Evolutionary conservation across 2,329 filamentous ascomycete species (phyloP), one percentile per base, ranked within the genome.

Genomic region (Hymenoscyphus infarciens): DNA sequence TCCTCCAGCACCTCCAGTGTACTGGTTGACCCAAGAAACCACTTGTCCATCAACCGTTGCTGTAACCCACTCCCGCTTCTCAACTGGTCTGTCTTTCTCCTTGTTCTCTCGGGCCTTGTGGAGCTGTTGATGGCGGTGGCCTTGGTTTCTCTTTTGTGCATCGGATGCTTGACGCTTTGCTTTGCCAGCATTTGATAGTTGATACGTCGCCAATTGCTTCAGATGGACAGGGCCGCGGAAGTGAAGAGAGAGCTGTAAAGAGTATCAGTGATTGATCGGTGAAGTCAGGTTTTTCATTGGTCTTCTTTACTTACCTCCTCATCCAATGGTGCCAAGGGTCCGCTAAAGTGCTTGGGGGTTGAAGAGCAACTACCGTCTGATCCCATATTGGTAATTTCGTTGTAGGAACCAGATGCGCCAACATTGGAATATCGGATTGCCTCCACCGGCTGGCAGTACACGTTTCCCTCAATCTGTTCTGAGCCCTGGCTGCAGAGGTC

Each of bases 211-310:
- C 61, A 92, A 80, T 68, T 90, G 82, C 71, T 85, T 85, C 35
- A 93, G 73, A 45, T 82, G 77, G 68, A 90, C 74, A 1, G 90
- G 89, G 2, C 90, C 90, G 68, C 89, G 87, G 71, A 92, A 81
- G 73, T 91, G 87, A 65, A 91, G 75, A 1, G 88, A 90, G 33
- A 92, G 79, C 88, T 91, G 64, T 5, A 22, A 13, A 57, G 16
- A 3, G 11, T 13, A 5, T 62, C 13, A 33, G 55, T 45, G 45
- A 19, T 53, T 11, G 13, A 25, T 29, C 19, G 35, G 13, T 49
- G 22, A 27, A 25, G 7, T 29, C 16, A 35, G n/a, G 5, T 33
- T 13, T 10, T 15, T 13, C 19, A 39, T 27, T 38, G n/a, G 5
- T 25, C 2, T 31, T 16, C 3, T 31, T 16, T 2, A 75, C 84